Percentiles rank a stretch among this genome's conserved stretches.
Conservation (phyloP, 495 filamentous ascomycete species). For the Penicillium tannophilum region DNA sequence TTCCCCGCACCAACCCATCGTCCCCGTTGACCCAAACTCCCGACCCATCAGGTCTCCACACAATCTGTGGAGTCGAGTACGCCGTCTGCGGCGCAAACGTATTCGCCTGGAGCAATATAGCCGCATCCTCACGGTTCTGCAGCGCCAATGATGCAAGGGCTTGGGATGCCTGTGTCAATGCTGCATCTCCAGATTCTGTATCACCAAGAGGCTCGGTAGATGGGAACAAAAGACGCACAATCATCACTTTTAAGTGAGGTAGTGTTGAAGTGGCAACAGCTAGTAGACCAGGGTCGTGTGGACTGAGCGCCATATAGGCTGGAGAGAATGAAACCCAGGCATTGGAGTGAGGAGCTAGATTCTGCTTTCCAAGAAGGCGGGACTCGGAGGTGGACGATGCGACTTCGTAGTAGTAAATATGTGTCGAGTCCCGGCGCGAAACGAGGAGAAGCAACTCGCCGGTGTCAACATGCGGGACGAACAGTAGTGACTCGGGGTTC, state of each 20-base stretch:
- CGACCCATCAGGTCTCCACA: conserved; percentile 64
- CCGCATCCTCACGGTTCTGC: conserved; percentile 60
- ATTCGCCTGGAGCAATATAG: conserved; percentile 59
- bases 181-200: conserved; percentile 15
- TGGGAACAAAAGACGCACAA: conserved; percentile 61
- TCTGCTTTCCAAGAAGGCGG: conserved; percentile 55
- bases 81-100: conserved; percentile 68
- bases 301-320: conserved; percentile 57
- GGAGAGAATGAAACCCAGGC: conserved; percentile 68
- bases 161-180: conserved; percentile 51
- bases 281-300: conserved; percentile 54
- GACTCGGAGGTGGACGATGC: conserved; percentile 27
- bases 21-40: conserved; percentile 73
- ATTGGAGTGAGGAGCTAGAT: conserved; percentile 65
- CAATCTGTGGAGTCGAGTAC: conserved; percentile 66
- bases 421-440: conserved; percentile 62
- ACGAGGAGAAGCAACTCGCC: conserved; percentile 52
- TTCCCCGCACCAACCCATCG: conserved; percentile 64
- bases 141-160: conserved; percentile 48
- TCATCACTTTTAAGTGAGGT: conserved; percentile 67
- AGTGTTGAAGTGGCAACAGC: conserved; percentile 64
- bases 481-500: conserved; percentile 64
- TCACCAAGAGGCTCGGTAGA: conserved; percentile 14
- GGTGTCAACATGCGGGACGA: conserved; percentile 52
- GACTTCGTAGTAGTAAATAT: conserved; percentile 59